Evolutionary conservation across 495 filamentous ascomycete genomes (phyloP).

Genomic region (Tuber melanosporum): DNA sequence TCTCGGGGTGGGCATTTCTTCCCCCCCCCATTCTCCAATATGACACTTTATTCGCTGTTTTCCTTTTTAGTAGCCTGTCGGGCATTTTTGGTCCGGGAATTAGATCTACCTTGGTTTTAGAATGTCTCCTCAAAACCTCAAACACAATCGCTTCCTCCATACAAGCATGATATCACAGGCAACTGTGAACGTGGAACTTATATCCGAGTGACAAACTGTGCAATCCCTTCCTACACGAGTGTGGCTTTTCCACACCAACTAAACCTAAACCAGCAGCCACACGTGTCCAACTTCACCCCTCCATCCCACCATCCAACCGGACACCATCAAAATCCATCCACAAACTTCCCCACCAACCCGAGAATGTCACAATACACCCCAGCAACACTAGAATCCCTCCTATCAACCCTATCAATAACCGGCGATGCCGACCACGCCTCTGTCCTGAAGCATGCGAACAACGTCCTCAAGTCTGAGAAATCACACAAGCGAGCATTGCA

Average conservation of each 20-base stretch:
- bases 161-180: not conserved
- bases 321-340: not conserved
- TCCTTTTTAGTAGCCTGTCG: not conserved
- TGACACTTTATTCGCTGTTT: not conserved
- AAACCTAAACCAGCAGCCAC: not conserved
- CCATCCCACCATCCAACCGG: not conserved
- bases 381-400: constrained; percentile 36
- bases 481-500: constrained; percentile 62
- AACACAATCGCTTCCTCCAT: not conserved
- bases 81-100: not conserved
- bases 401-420: constrained; percentile 46
- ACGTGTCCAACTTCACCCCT: not conserved
- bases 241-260: not conserved
- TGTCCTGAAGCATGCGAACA: constrained; percentile 64
- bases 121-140: not conserved
- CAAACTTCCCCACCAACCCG: not conserved
- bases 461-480: constrained; percentile 57
- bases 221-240: not conserved
- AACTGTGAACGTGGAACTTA: not conserved
- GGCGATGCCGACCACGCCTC: constrained; percentile 63
- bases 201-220: not conserved
- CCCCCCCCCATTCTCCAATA: not conserved
- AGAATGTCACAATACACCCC: constrained; percentile 35
- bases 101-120: not conserved
- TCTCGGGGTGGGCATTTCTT: not conserved